phyloP scores from a whole-genome alignment of 306 rosid species.

The Morella rubra region DNA sequence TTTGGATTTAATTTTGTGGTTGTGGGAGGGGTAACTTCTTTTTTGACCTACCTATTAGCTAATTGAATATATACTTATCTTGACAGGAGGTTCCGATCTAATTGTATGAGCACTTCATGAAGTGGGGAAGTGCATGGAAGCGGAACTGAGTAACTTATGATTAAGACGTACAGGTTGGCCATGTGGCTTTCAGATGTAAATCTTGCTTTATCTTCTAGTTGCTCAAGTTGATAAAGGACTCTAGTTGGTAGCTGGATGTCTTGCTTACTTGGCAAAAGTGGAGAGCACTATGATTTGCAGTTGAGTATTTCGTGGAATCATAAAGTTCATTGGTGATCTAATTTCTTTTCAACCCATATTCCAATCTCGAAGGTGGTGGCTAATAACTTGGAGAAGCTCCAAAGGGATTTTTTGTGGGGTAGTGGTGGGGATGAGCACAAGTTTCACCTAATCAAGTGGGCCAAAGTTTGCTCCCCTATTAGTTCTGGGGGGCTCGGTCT shows the following conservation, averaged over 20 bases:
- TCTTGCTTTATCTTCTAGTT: conserved; percentile 1
- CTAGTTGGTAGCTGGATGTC: background rate
- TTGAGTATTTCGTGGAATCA: background rate
- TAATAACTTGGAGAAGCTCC: background rate
- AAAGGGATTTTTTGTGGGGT: background rate
- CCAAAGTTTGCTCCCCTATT: too few relatives aligned
- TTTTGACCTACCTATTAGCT: conserved; percentile 12
- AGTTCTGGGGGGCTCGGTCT: too few relatives aligned
- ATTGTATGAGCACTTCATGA: background rate
- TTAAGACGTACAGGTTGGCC: background rate
- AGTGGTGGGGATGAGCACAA: background rate
- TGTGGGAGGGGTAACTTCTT: conserved; percentile 1
- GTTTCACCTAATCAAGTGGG: too few relatives aligned
- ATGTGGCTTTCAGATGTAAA: background rate
- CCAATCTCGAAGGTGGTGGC: too few relatives aligned
- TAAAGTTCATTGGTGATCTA: background rate
- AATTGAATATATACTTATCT: conserved; percentile 7
- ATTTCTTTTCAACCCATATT: too few relatives aligned
- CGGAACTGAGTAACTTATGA: background rate
- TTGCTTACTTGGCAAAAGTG: background rate
- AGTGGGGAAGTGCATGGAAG: conserved; percentile 10
- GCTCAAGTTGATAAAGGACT: background rate
- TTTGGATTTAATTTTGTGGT: background rate
- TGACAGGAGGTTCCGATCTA: conserved; percentile 21
- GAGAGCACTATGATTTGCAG: background rate